Percentiles rank a stretch among this genome's conserved stretches.
Evolutionary conservation across 2,329 filamentous ascomycete genomes (phyloP).

Genomic region (Ceratocystis variospora): DNA sequence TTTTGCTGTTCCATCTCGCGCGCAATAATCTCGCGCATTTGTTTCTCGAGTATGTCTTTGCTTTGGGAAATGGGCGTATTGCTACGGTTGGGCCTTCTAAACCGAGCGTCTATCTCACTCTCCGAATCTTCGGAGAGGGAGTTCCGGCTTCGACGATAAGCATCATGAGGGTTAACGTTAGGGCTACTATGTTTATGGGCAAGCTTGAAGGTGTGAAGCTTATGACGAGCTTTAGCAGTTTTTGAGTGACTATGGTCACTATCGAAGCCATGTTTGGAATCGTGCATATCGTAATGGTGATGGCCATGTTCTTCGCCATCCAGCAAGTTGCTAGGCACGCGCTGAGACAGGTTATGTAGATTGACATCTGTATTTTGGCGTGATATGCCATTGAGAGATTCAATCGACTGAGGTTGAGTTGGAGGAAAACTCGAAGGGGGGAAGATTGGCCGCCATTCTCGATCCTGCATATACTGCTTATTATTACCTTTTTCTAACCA

Average conservation of each 20-base stretch:
- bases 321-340: conserved; percentile 17
- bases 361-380: conserved; percentile 24
- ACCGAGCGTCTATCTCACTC: conserved; percentile 36
- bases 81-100: conserved; percentile 29
- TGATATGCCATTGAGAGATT: conserved; percentile 24
- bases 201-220: conserved; percentile 17
- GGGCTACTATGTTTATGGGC: conserved; percentile 39
- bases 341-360: conserved; percentile 22
- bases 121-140: conserved; percentile 49
- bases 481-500: conserved; percentile 79
- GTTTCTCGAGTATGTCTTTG: conserved; percentile 44
- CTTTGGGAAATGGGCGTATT: conserved; percentile 36
- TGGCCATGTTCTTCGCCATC: conserved; percentile 23
- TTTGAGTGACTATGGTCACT: conserved; percentile 16
- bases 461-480: conserved; percentile 68
- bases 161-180: conserved; percentile 37
- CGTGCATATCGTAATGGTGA: conserved; percentile 23
- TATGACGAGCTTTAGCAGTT: conserved; percentile 13
- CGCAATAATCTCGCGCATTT: conserved; percentile 48
- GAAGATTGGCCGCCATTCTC: conserved; percentile 61
- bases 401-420: conserved; percentile 19
- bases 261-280: conserved; percentile 12
- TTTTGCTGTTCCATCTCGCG: conserved; percentile 34
- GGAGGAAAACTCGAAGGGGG: conserved; percentile 22
- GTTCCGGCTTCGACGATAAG: conserved; percentile 35